These are phyloP conservation scores for Trichoderma cornu-damae DNA, from an alignment of 2,329 filamentous ascomycete genomes.

Conservation along the genomic window DNA sequence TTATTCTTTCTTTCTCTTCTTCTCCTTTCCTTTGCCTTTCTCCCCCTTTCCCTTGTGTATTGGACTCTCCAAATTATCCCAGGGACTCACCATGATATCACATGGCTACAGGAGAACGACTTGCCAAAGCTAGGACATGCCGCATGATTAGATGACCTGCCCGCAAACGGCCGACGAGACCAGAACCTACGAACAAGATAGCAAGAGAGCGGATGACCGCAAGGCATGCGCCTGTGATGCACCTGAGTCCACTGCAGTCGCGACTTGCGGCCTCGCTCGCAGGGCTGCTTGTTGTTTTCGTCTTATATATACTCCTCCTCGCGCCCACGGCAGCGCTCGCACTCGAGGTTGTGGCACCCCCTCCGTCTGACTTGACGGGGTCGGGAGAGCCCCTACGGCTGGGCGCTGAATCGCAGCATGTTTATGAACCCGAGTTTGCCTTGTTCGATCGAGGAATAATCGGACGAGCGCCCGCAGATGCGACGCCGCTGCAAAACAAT, in stretches of 20 bases:
- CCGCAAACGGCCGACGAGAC: not conserved
- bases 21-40: not conserved
- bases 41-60: not conserved
- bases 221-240: conserved; percentile 39
- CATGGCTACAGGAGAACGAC: conserved; percentile 13
- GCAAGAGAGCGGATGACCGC: not conserved
- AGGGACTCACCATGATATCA: conserved; percentile 18
- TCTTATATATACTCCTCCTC: conserved; percentile 57
- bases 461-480: conserved; percentile 52
- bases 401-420: conserved; percentile 11
- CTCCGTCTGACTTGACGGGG: conserved; percentile 21
- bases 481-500: conserved; percentile 59
- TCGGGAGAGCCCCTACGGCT: not conserved
- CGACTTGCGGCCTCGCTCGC: conserved; percentile 63
- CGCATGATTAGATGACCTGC: not conserved
- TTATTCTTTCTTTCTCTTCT: not conserved
- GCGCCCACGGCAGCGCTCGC: conserved; percentile 59
- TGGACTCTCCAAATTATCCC: not conserved
- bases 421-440: conserved; percentile 58
- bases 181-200: not conserved
- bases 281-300: conserved; percentile 54
- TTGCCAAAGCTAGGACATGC: conserved; percentile 12
- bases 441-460: conserved; percentile 59
- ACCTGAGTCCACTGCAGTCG: conserved; percentile 65
- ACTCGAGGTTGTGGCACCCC: conserved; percentile 48